Base-by-base conservation (phyloP, 176 grass and related monocot genomes). In the Chloris gayana region DNA sequence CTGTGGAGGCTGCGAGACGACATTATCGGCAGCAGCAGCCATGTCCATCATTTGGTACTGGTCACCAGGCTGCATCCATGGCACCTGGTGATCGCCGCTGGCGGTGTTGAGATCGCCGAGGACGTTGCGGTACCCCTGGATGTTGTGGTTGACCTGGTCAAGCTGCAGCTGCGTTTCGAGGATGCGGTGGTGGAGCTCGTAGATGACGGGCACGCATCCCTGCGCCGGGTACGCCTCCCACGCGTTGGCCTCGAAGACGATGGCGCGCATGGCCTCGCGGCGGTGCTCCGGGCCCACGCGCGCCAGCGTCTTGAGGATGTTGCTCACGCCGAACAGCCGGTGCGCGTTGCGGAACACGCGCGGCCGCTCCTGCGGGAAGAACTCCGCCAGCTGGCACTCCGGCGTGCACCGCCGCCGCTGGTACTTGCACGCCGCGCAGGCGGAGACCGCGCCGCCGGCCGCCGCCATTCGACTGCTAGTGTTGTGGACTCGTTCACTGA, bases 281-380 rank as follows among this genome's bases (percentile, higher is more conserved):
- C 27, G 70, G 35, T 10, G 39, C 7, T 15, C 42, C 3, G 70
- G 71, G 32, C 72, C 70, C 39, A 58, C 63, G 21, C 37, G 29
- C 7, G 1, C 26, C 17, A 87, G 66, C 49, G 64, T 69, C 85
- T 82, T 82, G 38, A 69, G 70, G 46, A 87, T 87, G 85, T 87
- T 87, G 59, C 64, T 81, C 3, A 87, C 85, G 85, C 81, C 81
- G 47, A 83, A 83, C 46, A 83, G 81, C 4, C 81, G 81, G 62
- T 83, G 81, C 47, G 62, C 63, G 81, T 25, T 76, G 47, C 34
- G 81, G 81, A 83, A 83, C 1, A 76, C 17, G 10, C 26, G 47
- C 19, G 72, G 62, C 9, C 9, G 61, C 47, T 83, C 72, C 34
- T 67, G 46, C 34, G 81, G 81, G 81, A 83, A 83, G 62, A 24